Conservation (phyloP, 192 early-diverging fungal species). For the Entophlyctis luteolus region DNA sequence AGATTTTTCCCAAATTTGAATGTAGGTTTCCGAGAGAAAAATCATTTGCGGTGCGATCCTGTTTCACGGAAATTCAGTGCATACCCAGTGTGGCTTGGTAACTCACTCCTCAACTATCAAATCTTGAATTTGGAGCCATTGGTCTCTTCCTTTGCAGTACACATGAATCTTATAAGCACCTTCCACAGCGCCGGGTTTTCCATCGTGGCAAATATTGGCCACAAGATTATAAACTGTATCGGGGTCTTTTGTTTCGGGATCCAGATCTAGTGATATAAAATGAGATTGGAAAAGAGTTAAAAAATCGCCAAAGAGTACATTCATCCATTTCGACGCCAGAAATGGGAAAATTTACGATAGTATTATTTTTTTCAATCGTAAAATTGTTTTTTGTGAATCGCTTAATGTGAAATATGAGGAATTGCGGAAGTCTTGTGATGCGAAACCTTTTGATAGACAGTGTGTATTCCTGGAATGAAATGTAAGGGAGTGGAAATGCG, state of each 20-base stretch:
- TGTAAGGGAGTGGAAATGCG: neutral
- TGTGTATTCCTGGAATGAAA: constrained; percentile 6
- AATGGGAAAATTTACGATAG: constrained; percentile 93
- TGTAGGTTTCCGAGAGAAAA: constrained; percentile 84
- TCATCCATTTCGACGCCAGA: constrained; percentile 79
- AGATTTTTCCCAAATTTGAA: constrained; percentile 63
- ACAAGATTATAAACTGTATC: constrained; percentile 75
- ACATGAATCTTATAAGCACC: constrained; percentile 83
- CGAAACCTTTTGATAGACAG: constrained; percentile 61
- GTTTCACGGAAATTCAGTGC: neutral
- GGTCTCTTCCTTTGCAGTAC: constrained; percentile 68
- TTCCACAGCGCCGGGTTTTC: constrained; percentile 60
- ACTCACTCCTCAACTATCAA: constrained; percentile 75
- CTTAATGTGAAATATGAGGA: constrained; percentile 87
- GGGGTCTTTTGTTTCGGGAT: constrained; percentile 16
- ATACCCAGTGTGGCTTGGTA: neutral
- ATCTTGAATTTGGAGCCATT: constrained; percentile 96
- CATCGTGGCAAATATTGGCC: constrained; percentile 89
- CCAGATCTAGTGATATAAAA: neutral
- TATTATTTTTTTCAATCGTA: constrained; percentile 87
- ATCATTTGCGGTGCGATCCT: constrained; percentile 89
- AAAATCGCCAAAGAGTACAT: constrained; percentile 44
- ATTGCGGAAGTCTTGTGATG: constrained; percentile 73
- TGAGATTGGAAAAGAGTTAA: neutral
- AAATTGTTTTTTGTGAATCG: constrained; percentile 84